Evolutionary conservation across 257 asterid species (phyloP).

Genomic region (Penstemon eatonii): DNA sequence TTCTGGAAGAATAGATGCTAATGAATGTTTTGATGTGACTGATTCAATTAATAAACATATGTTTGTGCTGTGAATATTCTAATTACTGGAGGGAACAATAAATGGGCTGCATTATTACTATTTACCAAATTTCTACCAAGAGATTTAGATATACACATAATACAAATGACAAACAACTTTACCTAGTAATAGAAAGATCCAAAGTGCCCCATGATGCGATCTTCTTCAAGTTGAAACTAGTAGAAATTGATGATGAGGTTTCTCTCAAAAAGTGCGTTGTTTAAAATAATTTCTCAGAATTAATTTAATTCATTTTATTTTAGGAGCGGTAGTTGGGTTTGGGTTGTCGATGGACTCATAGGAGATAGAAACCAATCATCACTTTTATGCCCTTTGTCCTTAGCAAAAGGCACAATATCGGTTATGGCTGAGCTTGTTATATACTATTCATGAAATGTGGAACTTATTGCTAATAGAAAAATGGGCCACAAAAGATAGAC

Average conservation of each 20-base stretch:
- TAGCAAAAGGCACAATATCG: neutral
- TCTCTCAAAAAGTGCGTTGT: too few species aligned
- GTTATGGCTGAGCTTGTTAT: neutral
- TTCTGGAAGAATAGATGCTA: conserved; percentile 11
- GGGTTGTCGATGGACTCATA: neutral
- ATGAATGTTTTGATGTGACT: conserved; percentile 6
- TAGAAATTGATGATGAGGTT: too few species aligned
- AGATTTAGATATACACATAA: neutral
- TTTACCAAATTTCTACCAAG: neutral
- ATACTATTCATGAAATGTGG: neutral
- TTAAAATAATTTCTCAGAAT: too few species aligned
- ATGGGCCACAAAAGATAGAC: conserved; percentile 1
- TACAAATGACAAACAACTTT: neutral
- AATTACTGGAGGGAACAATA: neutral
- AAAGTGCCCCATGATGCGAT: too few species aligned
- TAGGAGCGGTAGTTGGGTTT: neutral
- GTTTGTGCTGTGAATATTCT: neutral
- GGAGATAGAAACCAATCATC: neutral
- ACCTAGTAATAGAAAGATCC: too few species aligned
- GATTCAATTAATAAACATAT: neutral
- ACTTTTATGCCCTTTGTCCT: neutral
- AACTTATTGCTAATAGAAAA: neutral
- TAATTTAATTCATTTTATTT: neutral
- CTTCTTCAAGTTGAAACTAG: too few species aligned
- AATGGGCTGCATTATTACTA: neutral